Evolutionary conservation across 345 rosid genomes (phyloP).

Genomic region (Melaleuca quinquenervia): DNA sequence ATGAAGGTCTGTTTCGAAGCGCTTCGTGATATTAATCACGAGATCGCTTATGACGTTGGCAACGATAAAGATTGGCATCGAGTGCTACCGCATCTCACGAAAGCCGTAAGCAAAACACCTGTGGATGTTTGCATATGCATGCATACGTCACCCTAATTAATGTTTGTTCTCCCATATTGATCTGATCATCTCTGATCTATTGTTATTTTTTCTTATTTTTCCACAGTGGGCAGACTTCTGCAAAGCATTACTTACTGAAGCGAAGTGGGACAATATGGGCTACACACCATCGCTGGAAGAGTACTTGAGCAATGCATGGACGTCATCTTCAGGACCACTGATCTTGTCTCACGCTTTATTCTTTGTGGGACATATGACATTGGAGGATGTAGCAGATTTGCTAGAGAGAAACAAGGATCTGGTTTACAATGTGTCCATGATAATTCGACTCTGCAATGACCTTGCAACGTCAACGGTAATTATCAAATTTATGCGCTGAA

Average conservation of each 20-base stretch:
- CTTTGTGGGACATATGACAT: background rate
- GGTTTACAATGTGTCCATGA: conserved; percentile 13
- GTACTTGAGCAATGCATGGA: conserved; percentile 30
- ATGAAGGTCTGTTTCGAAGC: conserved; percentile 35
- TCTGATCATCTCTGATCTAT: background rate
- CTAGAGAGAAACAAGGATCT: conserved; percentile 12
- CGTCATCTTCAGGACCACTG: conserved; percentile 30
- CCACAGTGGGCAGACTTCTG: conserved; percentile 47
- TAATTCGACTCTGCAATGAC: conserved; percentile 45
- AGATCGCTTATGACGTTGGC: conserved; percentile 27
- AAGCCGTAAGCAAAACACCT: conserved; percentile 15
- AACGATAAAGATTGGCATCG: conserved; percentile 10
- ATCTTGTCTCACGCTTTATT: conserved; percentile 16
- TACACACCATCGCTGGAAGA: conserved; percentile 26
- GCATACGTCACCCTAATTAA: background rate
- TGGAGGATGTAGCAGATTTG: background rate
- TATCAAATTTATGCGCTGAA: background rate
- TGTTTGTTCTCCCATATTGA: background rate
- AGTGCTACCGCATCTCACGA: conserved; percentile 14
- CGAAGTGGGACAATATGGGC: conserved; percentile 29
- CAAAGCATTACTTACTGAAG: conserved; percentile 30
- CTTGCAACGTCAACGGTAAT: conserved; percentile 29
- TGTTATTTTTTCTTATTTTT: background rate
- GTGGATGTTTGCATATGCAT: background rate
- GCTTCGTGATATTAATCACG: conserved; percentile 11